A percentile compares a stretch with the other conserved stretches of the same genome.
These are phyloP conservation scores for Solanum gracilifrons DNA, from an alignment of 257 asterid genomes.

Conservation along the genomic window DNA sequence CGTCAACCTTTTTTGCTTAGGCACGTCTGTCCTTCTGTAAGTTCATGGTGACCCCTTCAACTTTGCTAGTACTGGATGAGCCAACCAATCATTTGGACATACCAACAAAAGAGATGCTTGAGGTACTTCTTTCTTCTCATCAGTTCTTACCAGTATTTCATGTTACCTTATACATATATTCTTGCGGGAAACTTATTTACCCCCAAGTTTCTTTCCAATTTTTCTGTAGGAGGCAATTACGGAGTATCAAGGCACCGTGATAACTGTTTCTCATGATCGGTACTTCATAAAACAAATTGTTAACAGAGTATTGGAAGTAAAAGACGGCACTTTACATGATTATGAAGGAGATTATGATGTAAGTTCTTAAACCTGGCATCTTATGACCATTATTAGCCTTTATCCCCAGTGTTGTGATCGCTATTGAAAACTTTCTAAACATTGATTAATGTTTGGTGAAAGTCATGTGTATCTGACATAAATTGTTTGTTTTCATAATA, in stretches of 20 bases:
- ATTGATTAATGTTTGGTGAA: not conserved
- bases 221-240: conserved; percentile 73
- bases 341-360: conserved; percentile 94
- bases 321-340: conserved; percentile 74
- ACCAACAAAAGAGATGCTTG: conserved; percentile 98
- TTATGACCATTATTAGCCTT: not conserved
- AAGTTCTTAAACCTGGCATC: conserved; percentile 11
- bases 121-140: conserved; percentile 35
- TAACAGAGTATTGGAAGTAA: conserved; percentile 88
- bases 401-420: not conserved
- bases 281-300: conserved; percentile 95
- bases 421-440: not conserved
- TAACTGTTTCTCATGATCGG: conserved; percentile 93
- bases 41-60: conserved; percentile 97
- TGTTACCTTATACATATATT: not conserved
- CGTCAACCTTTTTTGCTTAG: conserved; percentile 17
- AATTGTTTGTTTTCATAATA: not conserved
- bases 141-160: not conserved
- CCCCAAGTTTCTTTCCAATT: not conserved
- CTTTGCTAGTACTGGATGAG: conserved; percentile 85
- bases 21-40: conserved; percentile 99
- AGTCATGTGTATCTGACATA: not conserved
- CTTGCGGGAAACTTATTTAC: not conserved
- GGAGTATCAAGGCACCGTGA: conserved; percentile 89
- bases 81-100: conserved; percentile 97